Conservation (phyloP, 1,284 basidiomycete genomes). For the Sporisorium scitamineum region DNA sequence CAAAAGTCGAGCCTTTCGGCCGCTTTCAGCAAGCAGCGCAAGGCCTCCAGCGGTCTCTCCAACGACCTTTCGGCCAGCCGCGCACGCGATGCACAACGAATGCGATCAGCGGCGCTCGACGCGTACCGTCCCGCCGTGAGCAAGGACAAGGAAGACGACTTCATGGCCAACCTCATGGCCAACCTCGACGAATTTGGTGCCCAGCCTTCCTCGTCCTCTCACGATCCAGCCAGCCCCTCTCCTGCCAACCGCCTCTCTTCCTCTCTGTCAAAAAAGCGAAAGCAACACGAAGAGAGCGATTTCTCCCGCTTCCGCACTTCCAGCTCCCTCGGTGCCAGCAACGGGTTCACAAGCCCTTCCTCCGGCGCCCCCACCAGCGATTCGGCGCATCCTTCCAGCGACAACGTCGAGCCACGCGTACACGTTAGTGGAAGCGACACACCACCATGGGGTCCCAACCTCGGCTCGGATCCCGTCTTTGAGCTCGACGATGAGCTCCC, state of each 20-base stretch:
- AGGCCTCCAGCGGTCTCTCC: constrained; percentile 13
- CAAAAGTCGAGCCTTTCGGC: constrained; percentile 43
- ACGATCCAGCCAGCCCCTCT: constrained; percentile 49
- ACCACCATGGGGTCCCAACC: constrained; percentile 58
- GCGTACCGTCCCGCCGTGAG: constrained; percentile 54
- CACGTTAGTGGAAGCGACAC: constrained; percentile 64
- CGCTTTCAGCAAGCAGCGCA: constrained; percentile 48
- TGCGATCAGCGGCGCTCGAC: constrained; percentile 38
- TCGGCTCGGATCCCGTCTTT: constrained; percentile 46
- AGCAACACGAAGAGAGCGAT: constrained; percentile 39
- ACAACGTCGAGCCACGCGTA: constrained; percentile 40
- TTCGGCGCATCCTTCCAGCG: constrained; percentile 46
- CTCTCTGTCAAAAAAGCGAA: constrained; percentile 39
- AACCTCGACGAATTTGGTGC: constrained; percentile 54
- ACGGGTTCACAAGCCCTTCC: constrained; percentile 51
- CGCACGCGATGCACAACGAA: constrained; percentile 36
- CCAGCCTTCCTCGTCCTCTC: constrained; percentile 33
- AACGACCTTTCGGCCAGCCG: constrained; percentile 25
- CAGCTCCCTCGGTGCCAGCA: constrained; percentile 22
- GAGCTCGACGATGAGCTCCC: constrained; percentile 45
- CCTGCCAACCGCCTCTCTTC: constrained; percentile 31
- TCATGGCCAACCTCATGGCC: constrained; percentile 65
- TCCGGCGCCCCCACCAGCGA: constrained; percentile 46
- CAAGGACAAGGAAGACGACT: constrained; percentile 66
- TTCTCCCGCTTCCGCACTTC: constrained; percentile 44